A percentile compares a stretch with the other conserved stretches of the same genome.
These are phyloP conservation scores for Mycotypha africana DNA, from an alignment of 371 early-diverging fungal genomes.

Conservation along the genomic window DNA sequence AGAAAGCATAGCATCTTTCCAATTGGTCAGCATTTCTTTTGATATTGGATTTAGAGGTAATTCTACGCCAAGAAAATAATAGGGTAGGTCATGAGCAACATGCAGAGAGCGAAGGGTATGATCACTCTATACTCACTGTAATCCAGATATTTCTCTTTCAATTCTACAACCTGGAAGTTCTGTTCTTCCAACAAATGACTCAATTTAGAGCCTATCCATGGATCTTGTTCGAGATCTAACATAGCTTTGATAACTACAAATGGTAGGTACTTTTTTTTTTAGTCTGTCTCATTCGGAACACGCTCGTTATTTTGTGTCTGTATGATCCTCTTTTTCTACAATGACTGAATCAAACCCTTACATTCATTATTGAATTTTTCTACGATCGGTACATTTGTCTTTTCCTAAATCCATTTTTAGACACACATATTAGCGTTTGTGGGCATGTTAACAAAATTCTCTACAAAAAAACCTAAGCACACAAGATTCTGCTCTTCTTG, in stretches of 20 bases:
- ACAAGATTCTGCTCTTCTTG: too few relatives aligned
- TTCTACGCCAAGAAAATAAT: too few relatives aligned
- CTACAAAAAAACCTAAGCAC: neutral
- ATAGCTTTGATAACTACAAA: slow-evolving; percentile 22
- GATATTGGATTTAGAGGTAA: slow-evolving; percentile 23
- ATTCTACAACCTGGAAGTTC: slow-evolving; percentile 20
- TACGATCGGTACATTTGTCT: slow-evolving; percentile 3
- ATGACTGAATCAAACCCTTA: neutral
- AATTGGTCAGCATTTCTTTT: slow-evolving; percentile 34
- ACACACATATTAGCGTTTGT: too few relatives aligned
- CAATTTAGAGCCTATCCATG: slow-evolving; percentile 28
- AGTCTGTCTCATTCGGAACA: too few relatives aligned
- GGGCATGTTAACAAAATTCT: too few relatives aligned
- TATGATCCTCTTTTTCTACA: neutral
- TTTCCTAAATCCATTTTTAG: slow-evolving; percentile 4
- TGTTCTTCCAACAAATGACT: slow-evolving; percentile 13
- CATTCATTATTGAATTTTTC: slow-evolving; percentile 11
- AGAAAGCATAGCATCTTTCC: slow-evolving; percentile 32
- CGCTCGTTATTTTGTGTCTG: too few relatives aligned
- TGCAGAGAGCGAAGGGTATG: too few relatives aligned
- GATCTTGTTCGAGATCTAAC: slow-evolving; percentile 31
- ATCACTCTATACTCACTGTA: too few relatives aligned
- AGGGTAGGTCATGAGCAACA: too few relatives aligned
- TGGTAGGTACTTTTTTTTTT: neutral
- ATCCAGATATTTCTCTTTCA: slow-evolving; percentile 14